These are phyloP conservation scores for Heterobasidion parviporum DNA, from an alignment of 1,284 basidiomycete species.

Conservation along the genomic window DNA sequence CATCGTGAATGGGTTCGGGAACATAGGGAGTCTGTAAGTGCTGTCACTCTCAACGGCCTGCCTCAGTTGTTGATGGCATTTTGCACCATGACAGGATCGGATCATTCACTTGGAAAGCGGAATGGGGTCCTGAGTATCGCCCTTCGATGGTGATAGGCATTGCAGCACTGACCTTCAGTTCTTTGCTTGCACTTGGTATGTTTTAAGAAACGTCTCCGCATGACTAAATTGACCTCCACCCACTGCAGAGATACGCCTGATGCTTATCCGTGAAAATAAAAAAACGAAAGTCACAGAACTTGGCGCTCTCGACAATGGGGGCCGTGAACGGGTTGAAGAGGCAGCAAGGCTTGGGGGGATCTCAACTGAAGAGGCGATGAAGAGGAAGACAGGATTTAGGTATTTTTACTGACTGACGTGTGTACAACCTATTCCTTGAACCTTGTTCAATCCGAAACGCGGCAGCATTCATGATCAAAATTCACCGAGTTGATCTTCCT, in stretches of 20 bases:
- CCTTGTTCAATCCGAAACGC: too few relatives aligned
- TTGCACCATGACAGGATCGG: conserved; percentile 20
- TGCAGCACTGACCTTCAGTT: conserved; percentile 19
- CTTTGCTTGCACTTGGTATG: conserved; percentile 21
- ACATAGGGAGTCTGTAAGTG: conserved; percentile 29
- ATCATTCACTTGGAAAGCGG: conserved; percentile 29
- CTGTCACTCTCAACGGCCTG: not conserved
- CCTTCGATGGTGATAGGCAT: conserved; percentile 29
- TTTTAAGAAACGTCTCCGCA: too few relatives aligned
- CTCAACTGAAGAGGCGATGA: conserved; percentile 27
- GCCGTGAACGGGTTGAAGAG: conserved; percentile 27
- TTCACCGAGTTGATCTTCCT: too few relatives aligned
- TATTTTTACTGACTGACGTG: conserved; percentile 25
- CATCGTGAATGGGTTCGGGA: conserved; percentile 32
- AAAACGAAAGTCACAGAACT: conserved; percentile 25
- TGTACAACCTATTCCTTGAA: too few relatives aligned
- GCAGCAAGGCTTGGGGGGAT: conserved; percentile 28
- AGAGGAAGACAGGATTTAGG: conserved; percentile 30
- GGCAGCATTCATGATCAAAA: too few relatives aligned
- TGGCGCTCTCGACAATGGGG: conserved; percentile 20
- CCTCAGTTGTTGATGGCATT: not conserved
- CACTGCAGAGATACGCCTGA: conserved; percentile 23
- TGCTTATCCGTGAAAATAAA: conserved; percentile 26
- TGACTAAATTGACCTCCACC: too few relatives aligned
- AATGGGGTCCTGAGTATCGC: conserved; percentile 30